Evolutionary conservation across 2,329 filamentous ascomycete species (phyloP), one percentile per base, ranked within the genome.

Genomic region (Verticillium dahliae): DNA sequence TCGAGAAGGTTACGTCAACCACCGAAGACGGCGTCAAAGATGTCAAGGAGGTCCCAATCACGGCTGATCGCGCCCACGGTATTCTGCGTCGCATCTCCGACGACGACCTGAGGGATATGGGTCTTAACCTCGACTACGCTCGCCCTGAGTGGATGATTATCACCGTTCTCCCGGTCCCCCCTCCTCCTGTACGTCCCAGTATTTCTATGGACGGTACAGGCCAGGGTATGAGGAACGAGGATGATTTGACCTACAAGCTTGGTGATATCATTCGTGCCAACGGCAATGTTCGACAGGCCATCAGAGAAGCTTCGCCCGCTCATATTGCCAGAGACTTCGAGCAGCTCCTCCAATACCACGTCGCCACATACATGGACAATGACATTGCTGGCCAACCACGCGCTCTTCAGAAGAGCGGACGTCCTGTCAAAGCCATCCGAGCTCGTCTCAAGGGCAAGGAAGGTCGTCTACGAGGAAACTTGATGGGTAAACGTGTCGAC

Each of bases 401-500:
- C 69, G 94, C 95, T 2, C 82, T 98, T 71, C 96, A 99, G 72
- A 99, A 99, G 81, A 97, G 92, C 61, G 96, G 96, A 57, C 88
- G 96, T 71, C 93, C 96, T 1, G 90, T 99, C 68, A 99, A 99
- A 80, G 92, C 95, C 15, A 96, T 99, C 67, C 91, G 96, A 69
- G 92, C 92, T 64, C 93, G 95, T 77, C 83, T 99, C 74, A 99
- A 99, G 87, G 96, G 96, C 65, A 99, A 99, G 79, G 95, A 99
- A 74, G 95, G 95, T 68, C 92, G 95, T 82, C 86, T 99, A 31
- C 90, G 95, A 80, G 95, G 96, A 73, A 99, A 99, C 77, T 81
- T 99, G 82, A 99, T 99, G 96, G 95, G 95, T 66, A 99, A 99
- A 79, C 92, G 93, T 86, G 95, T 99, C 64, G 95, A 99, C 74